These are phyloP conservation scores for Hemisphaericaspora xylofermentans DNA, from an alignment of 1,139 yeast genomes.

Conservation along the genomic window DNA sequence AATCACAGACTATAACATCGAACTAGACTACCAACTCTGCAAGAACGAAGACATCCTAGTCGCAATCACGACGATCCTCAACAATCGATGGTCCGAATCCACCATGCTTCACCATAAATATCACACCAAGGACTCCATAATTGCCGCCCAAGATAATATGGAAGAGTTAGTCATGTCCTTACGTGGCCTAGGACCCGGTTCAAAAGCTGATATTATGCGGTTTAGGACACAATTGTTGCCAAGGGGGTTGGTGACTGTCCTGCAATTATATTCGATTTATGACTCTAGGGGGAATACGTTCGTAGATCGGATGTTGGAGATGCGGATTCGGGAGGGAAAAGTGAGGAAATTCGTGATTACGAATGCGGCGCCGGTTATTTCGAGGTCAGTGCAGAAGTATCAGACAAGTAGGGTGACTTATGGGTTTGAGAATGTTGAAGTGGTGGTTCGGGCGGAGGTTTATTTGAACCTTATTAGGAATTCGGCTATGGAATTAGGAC, in stretches of 20 bases:
- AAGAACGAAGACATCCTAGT: constrained; percentile 29
- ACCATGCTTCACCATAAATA: constrained; percentile 26
- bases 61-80: constrained; percentile 35
- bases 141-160: constrained; percentile 13
- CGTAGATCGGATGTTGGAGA: constrained; percentile 43
- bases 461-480: constrained; percentile 22
- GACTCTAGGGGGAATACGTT: constrained; percentile 39
- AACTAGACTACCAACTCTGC: constrained; percentile 40
- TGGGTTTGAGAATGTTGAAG: constrained; percentile 47
- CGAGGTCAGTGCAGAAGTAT: constrained; percentile 33
- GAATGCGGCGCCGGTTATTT: constrained; percentile 48
- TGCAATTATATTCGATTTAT: constrained; percentile 44
- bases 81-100: constrained; percentile 43
- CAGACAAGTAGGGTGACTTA: constrained; percentile 40
- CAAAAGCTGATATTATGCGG: constrained; percentile 40
- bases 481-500: constrained; percentile 10
- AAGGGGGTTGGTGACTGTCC: constrained; percentile 34
- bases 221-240: constrained; percentile 36
- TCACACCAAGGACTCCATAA: constrained; percentile 11
- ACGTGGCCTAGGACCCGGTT: constrained; percentile 31
- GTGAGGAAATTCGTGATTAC: constrained; percentile 41
- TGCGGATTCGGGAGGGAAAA: constrained; percentile 32
- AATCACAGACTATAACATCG: constrained; percentile 37
- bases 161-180: constrained; percentile 36
- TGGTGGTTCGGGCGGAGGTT: constrained; percentile 28